Conservation (phyloP, 2,329 filamentous ascomycete genomes). For the Pseudogymnoascus sp. region DNA sequence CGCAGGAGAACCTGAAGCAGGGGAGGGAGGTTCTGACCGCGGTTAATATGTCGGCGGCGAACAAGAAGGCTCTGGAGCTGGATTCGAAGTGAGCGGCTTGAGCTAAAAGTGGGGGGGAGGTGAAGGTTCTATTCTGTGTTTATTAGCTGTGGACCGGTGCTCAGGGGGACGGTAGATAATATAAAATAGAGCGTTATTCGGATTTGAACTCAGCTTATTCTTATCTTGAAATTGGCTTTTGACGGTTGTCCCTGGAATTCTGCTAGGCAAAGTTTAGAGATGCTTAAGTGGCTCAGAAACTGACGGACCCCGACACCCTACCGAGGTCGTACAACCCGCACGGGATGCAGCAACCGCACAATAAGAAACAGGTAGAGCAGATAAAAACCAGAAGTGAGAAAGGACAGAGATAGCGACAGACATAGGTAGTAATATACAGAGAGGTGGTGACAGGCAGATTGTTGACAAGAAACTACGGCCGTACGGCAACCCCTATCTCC, state of each 20-base stretch:
- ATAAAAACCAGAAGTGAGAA: not conserved
- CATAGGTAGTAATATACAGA: not conserved
- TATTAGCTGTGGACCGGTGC: not conserved
- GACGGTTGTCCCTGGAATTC: too few species aligned
- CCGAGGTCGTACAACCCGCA: too few species aligned
- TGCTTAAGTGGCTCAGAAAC: too few species aligned
- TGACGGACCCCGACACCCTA: too few species aligned
- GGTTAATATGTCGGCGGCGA: not conserved
- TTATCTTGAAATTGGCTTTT: not conserved
- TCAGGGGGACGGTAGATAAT: not conserved
- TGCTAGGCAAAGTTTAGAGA: too few species aligned
- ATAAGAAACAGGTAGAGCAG: not conserved
- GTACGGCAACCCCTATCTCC: too few species aligned
- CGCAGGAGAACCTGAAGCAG: not conserved
- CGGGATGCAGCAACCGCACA: too few species aligned
- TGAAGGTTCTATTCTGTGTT: not conserved
- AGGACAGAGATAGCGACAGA: not conserved
- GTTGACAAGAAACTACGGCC: too few species aligned
- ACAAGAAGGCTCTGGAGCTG: not conserved
- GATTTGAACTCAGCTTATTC: not conserved
- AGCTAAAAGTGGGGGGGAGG: not conserved
- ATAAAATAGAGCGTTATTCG: not conserved
- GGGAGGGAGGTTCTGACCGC: slow-evolving; percentile 12
- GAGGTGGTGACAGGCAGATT: not conserved
- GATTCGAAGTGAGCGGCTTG: not conserved